Percentiles rank a stretch among this genome's conserved stretches.
These are phyloP conservation scores for Fusarium sp. DNA, from an alignment of 2,329 filamentous ascomycete genomes.

Conservation along the genomic window DNA sequence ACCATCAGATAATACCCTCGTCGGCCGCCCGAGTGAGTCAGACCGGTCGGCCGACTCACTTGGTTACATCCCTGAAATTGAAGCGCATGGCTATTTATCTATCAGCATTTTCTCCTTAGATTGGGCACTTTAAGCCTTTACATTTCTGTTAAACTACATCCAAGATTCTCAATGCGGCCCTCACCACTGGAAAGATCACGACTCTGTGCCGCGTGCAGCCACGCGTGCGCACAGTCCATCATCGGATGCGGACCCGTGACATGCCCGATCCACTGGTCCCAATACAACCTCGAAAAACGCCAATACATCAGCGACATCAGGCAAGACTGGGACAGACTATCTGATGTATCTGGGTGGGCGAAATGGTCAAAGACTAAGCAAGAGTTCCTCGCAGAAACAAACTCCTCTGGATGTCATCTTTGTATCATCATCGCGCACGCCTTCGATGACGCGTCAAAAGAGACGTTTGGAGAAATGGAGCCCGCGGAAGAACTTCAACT, in stretches of 20 bases:
- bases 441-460: background rate
- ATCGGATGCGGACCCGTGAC: background rate
- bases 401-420: background rate
- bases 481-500: background rate
- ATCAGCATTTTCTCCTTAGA: too few relatives aligned
- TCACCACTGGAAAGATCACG: background rate
- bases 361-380: conserved; percentile 4
- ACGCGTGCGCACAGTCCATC: background rate
- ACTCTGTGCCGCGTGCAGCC: background rate
- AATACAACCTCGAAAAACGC: background rate
- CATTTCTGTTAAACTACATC: too few relatives aligned
- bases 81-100: too few relatives aligned
- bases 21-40: too few relatives aligned
- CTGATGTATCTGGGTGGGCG: background rate
- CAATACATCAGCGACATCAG: accelerated
- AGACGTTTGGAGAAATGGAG: background rate
- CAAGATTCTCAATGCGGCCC: background rate
- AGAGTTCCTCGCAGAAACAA: background rate
- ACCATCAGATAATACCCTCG: too few relatives aligned
- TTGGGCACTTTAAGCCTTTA: too few relatives aligned
- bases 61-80: too few relatives aligned
- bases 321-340: background rate
- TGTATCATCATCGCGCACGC: background rate
- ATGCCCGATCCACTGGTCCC: background rate
- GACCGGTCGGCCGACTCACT: too few relatives aligned